Evolutionary conservation across 129 eudicot genomes (phyloP), one percentile per base, ranked within the genome.

Genomic region (Kitagawia praeruptora): DNA sequence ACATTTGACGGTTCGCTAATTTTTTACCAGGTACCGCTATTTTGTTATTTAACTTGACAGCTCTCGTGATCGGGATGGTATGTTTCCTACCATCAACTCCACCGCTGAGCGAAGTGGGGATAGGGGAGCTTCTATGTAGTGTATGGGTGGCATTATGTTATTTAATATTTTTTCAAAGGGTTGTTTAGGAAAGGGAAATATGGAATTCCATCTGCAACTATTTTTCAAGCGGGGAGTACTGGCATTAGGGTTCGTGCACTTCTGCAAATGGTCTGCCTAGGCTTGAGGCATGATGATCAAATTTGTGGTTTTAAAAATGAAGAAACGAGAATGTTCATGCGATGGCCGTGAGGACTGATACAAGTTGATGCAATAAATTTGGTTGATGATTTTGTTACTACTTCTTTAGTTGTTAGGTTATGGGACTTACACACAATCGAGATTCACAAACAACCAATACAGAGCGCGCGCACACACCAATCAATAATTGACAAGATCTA

Each of bases 101-200:
- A 18, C 38, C 2, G 38, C 49, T 41, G 10, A 51, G 19, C 6
- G 81, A 48, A 49, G 63, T 41, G 23, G 84, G 90, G 47, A 39
- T 80, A 15, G 88, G 82, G 19, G 93, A 89, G 82, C 63, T 85
- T 64, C 45, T 87, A 41, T 87, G 86, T 75, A 74, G 82, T 79
- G 44, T 75, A 63, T 79, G 69, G 71, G 82, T 81, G 80, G 74
- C 47, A 63, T 4, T 85, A 41, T 77, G 75, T 75, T 87, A 85
- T 11, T 83, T 85, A 89, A 83, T 82, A 63, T 88, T 56, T 28
- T 78, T 88, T n/a, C 2, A 88, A 84, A 80, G 92, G 92, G 76
- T 58, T 88, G 77, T 86, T 86, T 84, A 77, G 87, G 31, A 86
- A 75, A 18, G 89, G 93, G 23, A 88, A 82, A 84, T 84, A 88